phyloP scores from a whole-genome alignment of 148 eudicot genomes.

The Heliosperma pusillum region DNA sequence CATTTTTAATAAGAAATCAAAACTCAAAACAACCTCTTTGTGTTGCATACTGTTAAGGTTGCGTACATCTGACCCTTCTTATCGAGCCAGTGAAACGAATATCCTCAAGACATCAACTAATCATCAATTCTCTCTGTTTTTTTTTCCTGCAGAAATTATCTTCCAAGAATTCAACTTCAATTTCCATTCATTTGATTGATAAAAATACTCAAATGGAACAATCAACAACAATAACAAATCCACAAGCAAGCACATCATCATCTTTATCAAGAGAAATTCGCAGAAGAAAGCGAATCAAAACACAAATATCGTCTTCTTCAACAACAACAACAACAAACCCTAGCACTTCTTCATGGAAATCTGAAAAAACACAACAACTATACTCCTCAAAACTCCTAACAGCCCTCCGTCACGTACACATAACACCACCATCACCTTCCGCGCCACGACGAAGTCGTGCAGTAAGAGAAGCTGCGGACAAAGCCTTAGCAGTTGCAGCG shows the following conservation, averaged over 20 bases:
- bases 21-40: too few relatives aligned
- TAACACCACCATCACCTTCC: slow-evolving; percentile 30
- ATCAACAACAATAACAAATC: slow-evolving; percentile 34
- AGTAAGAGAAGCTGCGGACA: slow-evolving; percentile 73
- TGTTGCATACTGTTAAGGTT: too few relatives aligned
- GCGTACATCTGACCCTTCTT: too few relatives aligned
- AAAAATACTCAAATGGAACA: slow-evolving; percentile 9
- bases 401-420: slow-evolving; percentile 68
- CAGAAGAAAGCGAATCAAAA: slow-evolving; percentile 49
- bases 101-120: slow-evolving; percentile 29
- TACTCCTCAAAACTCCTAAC: slow-evolving; percentile 73
- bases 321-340: slow-evolving; percentile 18
- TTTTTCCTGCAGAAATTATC: slow-evolving; percentile 9
- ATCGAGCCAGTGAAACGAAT: slow-evolving; percentile 17
- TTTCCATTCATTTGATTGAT: background rate
- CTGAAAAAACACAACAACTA: slow-evolving; percentile 65
- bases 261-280: slow-evolving; percentile 29
- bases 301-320: slow-evolving; percentile 1
- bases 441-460: slow-evolving; percentile 51
- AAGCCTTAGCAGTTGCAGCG: slow-evolving; percentile 66
- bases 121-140: slow-evolving; percentile 1
- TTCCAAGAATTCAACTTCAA: slow-evolving; percentile 5
- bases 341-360: slow-evolving; percentile 52
- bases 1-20: too few relatives aligned
- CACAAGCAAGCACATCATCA: slow-evolving; percentile 36